A percentile compares a stretch with the other conserved stretches of the same genome.
Evolutionary conservation across 2,329 filamentous ascomycete species (phyloP).

Genomic region (Colletotrichum lentis): DNA sequence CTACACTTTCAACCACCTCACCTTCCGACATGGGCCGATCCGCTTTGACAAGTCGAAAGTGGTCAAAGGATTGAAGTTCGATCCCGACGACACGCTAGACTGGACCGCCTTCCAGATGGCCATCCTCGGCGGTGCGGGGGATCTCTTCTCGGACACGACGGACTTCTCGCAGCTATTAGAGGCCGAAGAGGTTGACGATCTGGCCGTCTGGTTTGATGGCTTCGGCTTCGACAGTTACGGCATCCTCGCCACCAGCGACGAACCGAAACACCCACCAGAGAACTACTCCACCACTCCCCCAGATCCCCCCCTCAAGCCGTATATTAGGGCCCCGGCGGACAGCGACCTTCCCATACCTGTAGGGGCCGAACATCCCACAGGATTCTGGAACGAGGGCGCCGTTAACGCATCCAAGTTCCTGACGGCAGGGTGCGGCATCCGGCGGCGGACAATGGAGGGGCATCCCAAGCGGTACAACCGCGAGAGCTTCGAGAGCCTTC

Average conservation of each 20-base stretch:
- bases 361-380: slow-evolving; percentile 46
- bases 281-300: background rate
- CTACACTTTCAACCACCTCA: slow-evolving; percentile 58
- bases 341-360: slow-evolving; percentile 52
- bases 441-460: slow-evolving; percentile 50
- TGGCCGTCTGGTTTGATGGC: slow-evolving; percentile 61
- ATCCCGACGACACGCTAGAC: slow-evolving; percentile 62
- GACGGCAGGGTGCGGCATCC: slow-evolving; percentile 44
- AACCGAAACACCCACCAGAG: background rate
- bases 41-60: slow-evolving; percentile 58
- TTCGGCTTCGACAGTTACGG: slow-evolving; percentile 58
- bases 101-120: slow-evolving; percentile 74
- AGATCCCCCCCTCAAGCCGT: slow-evolving; percentile 12
- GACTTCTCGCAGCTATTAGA: slow-evolving; percentile 51
- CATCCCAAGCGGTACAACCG: slow-evolving; percentile 46
- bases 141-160: slow-evolving; percentile 56
- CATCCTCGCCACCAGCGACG: slow-evolving; percentile 45
- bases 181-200: slow-evolving; percentile 58
- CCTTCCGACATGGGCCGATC: slow-evolving; percentile 64
- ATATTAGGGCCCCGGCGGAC: slow-evolving; percentile 39
- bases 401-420: slow-evolving; percentile 47
- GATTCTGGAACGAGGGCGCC: slow-evolving; percentile 47
- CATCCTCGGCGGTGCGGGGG: slow-evolving; percentile 65
- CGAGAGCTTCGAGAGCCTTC: slow-evolving; percentile 47
- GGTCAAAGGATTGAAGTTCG: slow-evolving; percentile 48